Percentiles rank a stretch among this genome's conserved stretches.
These are phyloP conservation scores for Ramalina peruviana DNA, from an alignment of 495 filamentous ascomycete species.

Conservation along the genomic window DNA sequence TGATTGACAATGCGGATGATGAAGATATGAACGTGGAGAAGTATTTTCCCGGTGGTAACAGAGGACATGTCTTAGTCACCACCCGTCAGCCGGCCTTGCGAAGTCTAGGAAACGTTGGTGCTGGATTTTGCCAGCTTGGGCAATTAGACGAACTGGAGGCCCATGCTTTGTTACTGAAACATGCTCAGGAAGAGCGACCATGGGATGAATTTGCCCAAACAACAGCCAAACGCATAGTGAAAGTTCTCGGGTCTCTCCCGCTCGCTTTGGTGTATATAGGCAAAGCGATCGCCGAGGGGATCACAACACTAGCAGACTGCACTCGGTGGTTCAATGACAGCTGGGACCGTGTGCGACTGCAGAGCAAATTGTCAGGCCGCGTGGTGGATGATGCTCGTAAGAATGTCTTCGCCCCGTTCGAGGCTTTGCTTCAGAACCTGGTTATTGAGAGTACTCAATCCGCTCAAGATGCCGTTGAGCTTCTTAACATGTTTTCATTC, in stretches of 20 bases:
- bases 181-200: conserved; percentile 11
- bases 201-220: conserved; percentile 5
- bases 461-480: conserved; percentile 22
- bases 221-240: conserved; percentile 14
- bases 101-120: conserved; percentile 21
- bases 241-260: conserved; percentile 22
- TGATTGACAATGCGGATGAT: conserved; percentile 24
- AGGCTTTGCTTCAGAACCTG: conserved; percentile 17
- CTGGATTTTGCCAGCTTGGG: conserved; percentile 17
- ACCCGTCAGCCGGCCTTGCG: conserved; percentile 22
- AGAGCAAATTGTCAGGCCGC: conserved; percentile 9
- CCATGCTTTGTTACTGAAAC: conserved; percentile 19
- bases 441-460: conserved; percentile 5
- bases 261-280: conserved; percentile 27
- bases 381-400: conserved; percentile 14
- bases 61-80: conserved; percentile 28
- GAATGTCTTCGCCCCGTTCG: conserved; percentile 21
- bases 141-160: conserved; percentile 21
- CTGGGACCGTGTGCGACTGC: neutral
- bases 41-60: conserved; percentile 23
- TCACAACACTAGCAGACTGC: conserved; percentile 11
- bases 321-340: conserved; percentile 16
- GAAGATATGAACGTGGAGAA: conserved; percentile 15
- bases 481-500: conserved; percentile 28
- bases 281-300: conserved; percentile 5